phyloP scores from a whole-genome alignment of 2,329 filamentous ascomycete genomes.

The Dothideomycetidae sp. region DNA sequence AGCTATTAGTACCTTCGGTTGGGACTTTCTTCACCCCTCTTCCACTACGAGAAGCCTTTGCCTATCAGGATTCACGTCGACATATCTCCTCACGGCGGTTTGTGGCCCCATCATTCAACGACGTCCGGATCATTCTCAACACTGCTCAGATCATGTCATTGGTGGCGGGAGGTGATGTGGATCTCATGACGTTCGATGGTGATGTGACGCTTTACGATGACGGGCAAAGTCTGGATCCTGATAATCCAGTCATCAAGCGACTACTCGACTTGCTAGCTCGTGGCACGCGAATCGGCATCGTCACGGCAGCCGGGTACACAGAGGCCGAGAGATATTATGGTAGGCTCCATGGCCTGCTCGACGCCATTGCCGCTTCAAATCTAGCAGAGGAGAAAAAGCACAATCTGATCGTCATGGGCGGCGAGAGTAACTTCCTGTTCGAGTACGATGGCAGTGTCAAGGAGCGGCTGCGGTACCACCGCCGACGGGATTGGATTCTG shows the following conservation, averaged over 20 bases:
- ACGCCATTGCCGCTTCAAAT: conserved; percentile 53
- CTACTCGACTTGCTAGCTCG: conserved; percentile 58
- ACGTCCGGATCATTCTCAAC: conserved; percentile 83
- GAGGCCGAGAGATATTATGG: conserved; percentile 75
- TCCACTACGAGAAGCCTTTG: conserved; percentile 77
- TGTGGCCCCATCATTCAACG: conserved; percentile 93
- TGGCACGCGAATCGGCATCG: conserved; percentile 79
- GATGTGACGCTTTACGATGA: conserved; percentile 87
- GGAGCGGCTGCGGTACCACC: conserved; percentile 52
- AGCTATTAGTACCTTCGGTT: conserved; percentile 77
- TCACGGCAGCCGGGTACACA: conserved; percentile 91
- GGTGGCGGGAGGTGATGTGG: conserved; percentile 55
- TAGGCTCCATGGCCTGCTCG: conserved; percentile 72
- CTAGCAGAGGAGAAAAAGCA: conserved; percentile 55
- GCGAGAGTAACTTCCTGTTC: conserved; percentile 93
- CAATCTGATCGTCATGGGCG: conserved; percentile 82
- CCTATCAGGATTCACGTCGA: conserved; percentile 71
- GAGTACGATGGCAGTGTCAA: conserved; percentile 52
- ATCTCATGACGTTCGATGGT: conserved; percentile 90
- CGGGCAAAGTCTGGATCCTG: conserved; percentile 59
- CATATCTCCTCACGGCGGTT: conserved; percentile 85
- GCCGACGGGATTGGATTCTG: conserved; percentile 55
- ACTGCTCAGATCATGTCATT: conserved; percentile 89
- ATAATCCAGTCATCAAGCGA: conserved; percentile 61
- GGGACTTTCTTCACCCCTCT: conserved; percentile 89